Evolutionary conservation across 108 stramenopile genomes (phyloP), one percentile per base, ranked within the genome.

Genomic region (Mediolabrus comicus): DNA sequence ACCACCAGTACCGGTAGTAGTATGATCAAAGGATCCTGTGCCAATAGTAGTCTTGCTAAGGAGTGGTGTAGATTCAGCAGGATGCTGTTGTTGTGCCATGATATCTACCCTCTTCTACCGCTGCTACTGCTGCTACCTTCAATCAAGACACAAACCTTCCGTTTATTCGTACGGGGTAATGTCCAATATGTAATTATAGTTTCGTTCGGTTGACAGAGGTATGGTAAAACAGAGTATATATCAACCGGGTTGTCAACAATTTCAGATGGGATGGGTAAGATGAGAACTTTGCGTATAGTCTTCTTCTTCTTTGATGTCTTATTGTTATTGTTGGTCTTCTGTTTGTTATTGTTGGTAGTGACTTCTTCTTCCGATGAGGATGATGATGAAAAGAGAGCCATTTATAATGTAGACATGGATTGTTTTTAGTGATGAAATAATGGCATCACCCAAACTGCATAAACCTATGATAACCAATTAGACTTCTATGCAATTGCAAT

Each of bases 41-140:
- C 26, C 55, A 3, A 33, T 51, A 33, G 43, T n/a, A 16, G 24
- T 33, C 4, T 9, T 25, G 22, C 55, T 38, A 11, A 54, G 53
- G 49, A 74, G 73, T 31, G 73, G 73, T 12, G 73, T 74, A 7
- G 65, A 61, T 61, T 74, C 73, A 12, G 25, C 58, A 0, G 54
- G 62, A 32, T 53, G 24, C 33, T 52, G 8, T 55, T 35, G 4
- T 55, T 35, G 22, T 46, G 46, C 22, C 6, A 22, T 14, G 39
- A 2, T 41, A 16, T 41, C 17, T 41, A 16, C n/a, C 17, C 16
- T 38, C 14, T 38, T 13, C 17, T 24, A 49, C 22, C 46, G 19
- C 22, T n/a, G n/a, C n/a, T n/a, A n/a, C n/a, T n/a, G n/a, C n/a
- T n/a, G n/a, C 19, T 49, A 1, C 46, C 22, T 22, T 49, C 46